Base-by-base conservation (phyloP, 2,329 filamentous ascomycete species). In the Colletotrichum tamarilloi region DNA sequence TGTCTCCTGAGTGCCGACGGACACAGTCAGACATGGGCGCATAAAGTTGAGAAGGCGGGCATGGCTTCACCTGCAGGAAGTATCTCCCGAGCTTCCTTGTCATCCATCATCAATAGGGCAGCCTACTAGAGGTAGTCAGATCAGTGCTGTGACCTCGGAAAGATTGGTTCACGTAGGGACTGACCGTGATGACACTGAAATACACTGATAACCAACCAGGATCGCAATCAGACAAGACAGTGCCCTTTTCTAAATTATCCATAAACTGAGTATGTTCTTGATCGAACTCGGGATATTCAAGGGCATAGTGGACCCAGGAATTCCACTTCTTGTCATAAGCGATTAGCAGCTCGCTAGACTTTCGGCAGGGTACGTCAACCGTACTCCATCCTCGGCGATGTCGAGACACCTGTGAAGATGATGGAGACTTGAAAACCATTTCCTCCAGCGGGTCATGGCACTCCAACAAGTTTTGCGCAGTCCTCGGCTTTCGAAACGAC, bases 361-460 rank as follows among this genome's bases (percentile, higher is more conserved):
- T 19, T 28, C 92, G 42, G 19, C 42, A 46, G 19, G 42, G 42
- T 46, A 46, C 19, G 19, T 46, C 42, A 6, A 46, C 8, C 42
- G 16, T 9, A 19, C 16, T n/a, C 42, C 42, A 46, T 8, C 42
- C 19, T 46, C 9, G 42, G 6, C 42, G 2, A 46, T 46, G 42
- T 46, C 42, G 16, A n/a, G 42, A n/a, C 42, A 46, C 19, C 19
- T 46, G 42, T n/a, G 42, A n/a, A n/a, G 9, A 7, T 46, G 8
- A 4, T 6, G 42, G 42, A 46, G 42, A 46, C 42, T 46, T 46
- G 42, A 46, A 46, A 0, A 46, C 19, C 42, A 46, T 46, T 4
- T 46, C 42, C 19, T 46, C 42, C 19, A 46, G 16, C 6, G 42
- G 42, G 4, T 46, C 42, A 46, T 46, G 42, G 16, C 42, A 46